Evolutionary conservation across 2,329 filamentous ascomycete genomes (phyloP).

Genomic region (Cyclaneusma minus): DNA sequence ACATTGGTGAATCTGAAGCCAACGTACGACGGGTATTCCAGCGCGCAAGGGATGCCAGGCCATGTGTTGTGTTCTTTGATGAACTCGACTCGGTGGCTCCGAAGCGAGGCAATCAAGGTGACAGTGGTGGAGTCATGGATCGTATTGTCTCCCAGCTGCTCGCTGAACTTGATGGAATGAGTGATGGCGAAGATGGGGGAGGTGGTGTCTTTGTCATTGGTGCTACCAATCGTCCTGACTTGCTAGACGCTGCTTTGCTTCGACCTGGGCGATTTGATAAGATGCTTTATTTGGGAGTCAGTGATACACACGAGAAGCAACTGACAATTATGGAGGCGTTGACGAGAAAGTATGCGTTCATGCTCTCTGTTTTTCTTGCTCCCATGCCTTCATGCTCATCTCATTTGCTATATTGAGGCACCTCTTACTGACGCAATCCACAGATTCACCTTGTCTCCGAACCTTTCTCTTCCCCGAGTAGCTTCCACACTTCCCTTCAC

Average conservation of each 20-base stretch:
- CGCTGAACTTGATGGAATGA: conserved; percentile 96
- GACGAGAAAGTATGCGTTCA: conserved; percentile 67
- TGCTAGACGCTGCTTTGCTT: conserved; percentile 79
- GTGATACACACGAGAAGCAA: conserved; percentile 94
- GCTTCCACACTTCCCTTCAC: conserved; percentile 76
- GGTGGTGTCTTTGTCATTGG: conserved; percentile 94
- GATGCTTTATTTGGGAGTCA: conserved; percentile 94
- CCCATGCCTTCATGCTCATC: not conserved
- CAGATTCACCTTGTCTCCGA: conserved; percentile 72
- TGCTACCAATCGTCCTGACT: conserved; percentile 85
- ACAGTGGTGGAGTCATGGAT: conserved; percentile 96
- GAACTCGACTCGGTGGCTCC: conserved; percentile 88
- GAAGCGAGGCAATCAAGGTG: conserved; percentile 91
- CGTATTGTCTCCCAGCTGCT: conserved; percentile 89
- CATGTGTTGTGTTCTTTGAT: conserved; percentile 88
- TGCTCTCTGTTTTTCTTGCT: conserved; percentile 2
- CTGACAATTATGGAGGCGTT: conserved; percentile 85
- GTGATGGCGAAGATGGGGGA: conserved; percentile 64
- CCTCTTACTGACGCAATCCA: conserved; percentile 6
- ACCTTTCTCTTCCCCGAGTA: conserved; percentile 59
- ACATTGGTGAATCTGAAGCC: conserved; percentile 86
- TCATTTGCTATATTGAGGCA: too few species aligned
- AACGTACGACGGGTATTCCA: conserved; percentile 86
- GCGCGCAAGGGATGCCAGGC: conserved; percentile 67
- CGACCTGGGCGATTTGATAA: conserved; percentile 92